These are phyloP conservation scores for Castanospermum australe DNA, from an alignment of 306 rosid species.

Conservation along the genomic window DNA sequence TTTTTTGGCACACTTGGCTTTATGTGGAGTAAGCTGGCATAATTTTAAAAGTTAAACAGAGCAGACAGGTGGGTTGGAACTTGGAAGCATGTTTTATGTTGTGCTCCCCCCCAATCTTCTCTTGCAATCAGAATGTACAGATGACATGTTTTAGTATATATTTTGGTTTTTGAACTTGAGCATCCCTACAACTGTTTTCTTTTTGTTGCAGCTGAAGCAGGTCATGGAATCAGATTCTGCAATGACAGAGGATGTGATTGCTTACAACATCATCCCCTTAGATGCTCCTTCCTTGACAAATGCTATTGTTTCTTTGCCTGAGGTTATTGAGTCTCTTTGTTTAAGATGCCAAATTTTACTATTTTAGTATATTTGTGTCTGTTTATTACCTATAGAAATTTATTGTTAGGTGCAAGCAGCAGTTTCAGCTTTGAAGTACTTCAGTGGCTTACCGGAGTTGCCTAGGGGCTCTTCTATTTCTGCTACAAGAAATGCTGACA, in stretches of 20 bases:
- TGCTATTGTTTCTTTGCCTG: constrained; percentile 56
- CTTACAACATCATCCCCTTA: constrained; percentile 87
- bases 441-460: constrained; percentile 68
- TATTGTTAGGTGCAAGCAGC: constrained; percentile 85
- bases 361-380: constrained; percentile 9
- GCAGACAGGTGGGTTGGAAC: not conserved
- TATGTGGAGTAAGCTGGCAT: not conserved
- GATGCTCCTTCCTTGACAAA: constrained; percentile 79
- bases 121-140: not conserved
- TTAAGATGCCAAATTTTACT: not conserved
- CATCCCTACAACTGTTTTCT: constrained; percentile 19
- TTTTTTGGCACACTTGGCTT: constrained; percentile 1
- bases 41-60: not conserved
- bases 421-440: constrained; percentile 65
- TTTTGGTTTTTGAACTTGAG: not conserved
- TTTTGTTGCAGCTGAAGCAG: constrained; percentile 65
- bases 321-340: constrained; percentile 52
- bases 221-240: constrained; percentile 87
- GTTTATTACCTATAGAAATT: constrained; percentile 2
- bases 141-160: not conserved
- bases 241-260: constrained; percentile 82
- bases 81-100: not conserved
- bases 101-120: not conserved
- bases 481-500: constrained; percentile 60
- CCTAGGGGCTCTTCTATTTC: constrained; percentile 59